Evolutionary conservation across 331 rosid species (phyloP).

Genomic region (Saraca asoca): DNA sequence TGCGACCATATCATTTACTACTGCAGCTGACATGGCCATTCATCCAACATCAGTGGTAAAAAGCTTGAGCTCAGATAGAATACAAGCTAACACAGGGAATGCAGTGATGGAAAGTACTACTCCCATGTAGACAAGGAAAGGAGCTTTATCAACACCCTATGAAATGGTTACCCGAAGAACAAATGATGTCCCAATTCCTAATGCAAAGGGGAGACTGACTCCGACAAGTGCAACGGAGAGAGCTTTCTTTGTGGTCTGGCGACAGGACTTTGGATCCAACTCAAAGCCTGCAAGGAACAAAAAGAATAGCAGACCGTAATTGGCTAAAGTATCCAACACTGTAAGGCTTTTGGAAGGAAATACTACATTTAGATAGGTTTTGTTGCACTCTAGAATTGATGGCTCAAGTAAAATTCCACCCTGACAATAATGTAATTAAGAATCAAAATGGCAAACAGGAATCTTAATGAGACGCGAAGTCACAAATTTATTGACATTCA

Average conservation of each 20-base stretch:
- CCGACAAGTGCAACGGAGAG: conserved; percentile 60
- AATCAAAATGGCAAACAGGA: too few species aligned
- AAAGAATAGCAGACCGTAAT: conserved; percentile 71
- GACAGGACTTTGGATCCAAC: conserved; percentile 51
- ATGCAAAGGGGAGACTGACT: conserved; percentile 54
- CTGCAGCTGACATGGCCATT: conserved; percentile 59
- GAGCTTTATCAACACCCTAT: conserved; percentile 47
- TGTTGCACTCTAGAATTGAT: conserved; percentile 57
- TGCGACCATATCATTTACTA: conserved; percentile 58
- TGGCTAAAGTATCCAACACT: conserved; percentile 68
- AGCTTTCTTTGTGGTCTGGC: conserved; percentile 59
- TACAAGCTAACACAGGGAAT: conserved; percentile 63
- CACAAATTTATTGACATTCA: too few species aligned
- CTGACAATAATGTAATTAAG: too few species aligned
- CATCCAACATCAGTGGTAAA: conserved; percentile 51
- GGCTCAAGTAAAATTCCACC: conserved; percentile 79
- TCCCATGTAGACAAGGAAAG: conserved; percentile 57
- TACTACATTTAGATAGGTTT: too few species aligned
- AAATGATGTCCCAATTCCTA: conserved; percentile 65
- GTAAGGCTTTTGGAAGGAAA: conserved; percentile 59
- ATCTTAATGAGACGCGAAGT: too few species aligned
- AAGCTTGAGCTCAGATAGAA: conserved; percentile 59
- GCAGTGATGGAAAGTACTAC: conserved; percentile 62
- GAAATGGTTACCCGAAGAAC: conserved; percentile 50
- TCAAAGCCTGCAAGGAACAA: conserved; percentile 67